Base-by-base conservation (phyloP, 257 asterid genomes). In the Capsicum pubescens region DNA sequence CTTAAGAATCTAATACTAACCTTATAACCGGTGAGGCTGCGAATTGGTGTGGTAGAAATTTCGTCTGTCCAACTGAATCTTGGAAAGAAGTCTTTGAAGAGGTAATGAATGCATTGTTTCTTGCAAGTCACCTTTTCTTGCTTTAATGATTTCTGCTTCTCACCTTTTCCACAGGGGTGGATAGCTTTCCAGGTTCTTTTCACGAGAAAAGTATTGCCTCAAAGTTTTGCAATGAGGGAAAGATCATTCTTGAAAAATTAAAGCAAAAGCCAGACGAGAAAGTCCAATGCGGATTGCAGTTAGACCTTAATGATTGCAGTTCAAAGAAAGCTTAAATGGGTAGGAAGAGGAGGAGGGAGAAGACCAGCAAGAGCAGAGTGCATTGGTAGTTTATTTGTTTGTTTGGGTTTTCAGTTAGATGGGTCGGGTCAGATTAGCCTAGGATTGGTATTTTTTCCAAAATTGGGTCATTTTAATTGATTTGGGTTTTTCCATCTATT, bases 31-130 rank as follows among this genome's bases (percentile, higher is more conserved):
- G 84, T 61, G 99, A 95, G 85, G 87, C 91, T 77, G 87, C 84
- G 50, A 88, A 81, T 80, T 93, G 98, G 61, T 94, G 98, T 87
- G 88, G 88, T 84, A 94, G 97, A 84, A 91, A 88, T 87, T 85
- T 84, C 89, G 87, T 84, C 87, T 83, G 80, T 63, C 56, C 90
- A 21, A 85, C 83, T 84, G 98, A 96, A 82, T 89, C 95, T 35
- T 93, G 98, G 98, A 96, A 96, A 88, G 97, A 91, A 89, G 99
- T 94, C 74, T 96, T 98, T 2, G 93, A 93, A 86, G 99, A 86
- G 99, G 99, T 95, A 93, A 79, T 82, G 60, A 64, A 56, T 55
- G 56, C 42, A 67, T 83, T 68, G 83, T 58, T 67, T 77, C 84
- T 19, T 80, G 61, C 5, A 82, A 57, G 66, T 46, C 59, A 80